These are phyloP conservation scores for Carex scoparia DNA, from an alignment of 176 grass and related monocot genomes.

Conservation along the genomic window DNA sequence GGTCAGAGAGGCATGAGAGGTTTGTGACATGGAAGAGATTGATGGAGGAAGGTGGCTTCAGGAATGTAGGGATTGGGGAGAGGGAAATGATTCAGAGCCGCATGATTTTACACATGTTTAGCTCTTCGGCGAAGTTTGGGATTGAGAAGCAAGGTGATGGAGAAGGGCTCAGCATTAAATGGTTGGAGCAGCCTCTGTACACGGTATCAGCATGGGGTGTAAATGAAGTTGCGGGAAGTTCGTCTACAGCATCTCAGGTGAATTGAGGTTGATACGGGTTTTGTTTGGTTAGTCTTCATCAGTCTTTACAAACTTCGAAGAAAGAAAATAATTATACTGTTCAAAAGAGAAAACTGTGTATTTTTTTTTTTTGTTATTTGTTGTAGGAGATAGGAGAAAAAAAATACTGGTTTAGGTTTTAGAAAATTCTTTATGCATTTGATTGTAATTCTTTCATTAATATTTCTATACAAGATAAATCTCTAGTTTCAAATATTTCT, in stretches of 20 bases:
- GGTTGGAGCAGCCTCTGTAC: constrained; percentile 66
- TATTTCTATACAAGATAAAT: background rate
- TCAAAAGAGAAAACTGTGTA: constrained; percentile 15
- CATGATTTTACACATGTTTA: constrained; percentile 79
- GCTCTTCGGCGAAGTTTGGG: constrained; percentile 42
- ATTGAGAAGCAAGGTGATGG: constrained; percentile 49
- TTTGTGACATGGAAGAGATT: constrained; percentile 50
- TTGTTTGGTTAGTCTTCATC: background rate
- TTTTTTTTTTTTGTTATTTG: background rate
- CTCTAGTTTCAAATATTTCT: background rate
- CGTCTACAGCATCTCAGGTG: constrained; percentile 37
- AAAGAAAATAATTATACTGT: background rate
- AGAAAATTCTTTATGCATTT: constrained; percentile 24
- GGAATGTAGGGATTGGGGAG: constrained; percentile 54
- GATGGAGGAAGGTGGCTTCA: constrained; percentile 79
- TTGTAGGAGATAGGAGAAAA: constrained; percentile 24
- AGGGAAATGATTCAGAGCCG: constrained; percentile 72
- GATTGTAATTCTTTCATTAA: constrained; percentile 19
- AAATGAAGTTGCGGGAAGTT: constrained; percentile 39
- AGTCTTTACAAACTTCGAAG: background rate
- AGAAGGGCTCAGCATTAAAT: constrained; percentile 73
- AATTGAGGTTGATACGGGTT: background rate
- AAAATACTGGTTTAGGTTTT: constrained; percentile 24
- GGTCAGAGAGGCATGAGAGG: constrained; percentile 70
- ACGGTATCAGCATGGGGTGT: constrained; percentile 77